These are phyloP conservation scores for Aspergillus coremiiformis DNA, from an alignment of 495 filamentous ascomycete genomes.

Conservation along the genomic window DNA sequence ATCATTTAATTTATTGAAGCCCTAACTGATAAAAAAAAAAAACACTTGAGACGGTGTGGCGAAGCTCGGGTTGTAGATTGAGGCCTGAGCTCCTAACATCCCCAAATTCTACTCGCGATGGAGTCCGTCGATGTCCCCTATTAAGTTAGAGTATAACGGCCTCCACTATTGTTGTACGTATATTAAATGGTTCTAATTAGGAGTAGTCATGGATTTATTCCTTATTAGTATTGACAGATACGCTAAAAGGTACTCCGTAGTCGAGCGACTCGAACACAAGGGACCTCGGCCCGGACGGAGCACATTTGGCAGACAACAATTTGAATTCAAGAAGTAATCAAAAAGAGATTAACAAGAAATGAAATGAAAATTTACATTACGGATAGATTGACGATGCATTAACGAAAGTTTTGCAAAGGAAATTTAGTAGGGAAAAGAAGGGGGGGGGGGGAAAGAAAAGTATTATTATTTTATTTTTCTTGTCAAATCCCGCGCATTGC, in stretches of 20 bases:
- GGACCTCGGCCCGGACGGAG: background rate
- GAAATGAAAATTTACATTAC: background rate
- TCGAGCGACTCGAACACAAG: background rate
- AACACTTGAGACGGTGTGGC: conserved; percentile 3
- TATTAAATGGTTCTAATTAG: background rate
- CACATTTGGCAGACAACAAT: background rate
- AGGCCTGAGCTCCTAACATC: conserved; percentile 11
- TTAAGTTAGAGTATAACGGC: conserved; percentile 3
- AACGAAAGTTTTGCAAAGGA: too few relatives aligned
- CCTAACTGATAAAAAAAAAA: background rate
- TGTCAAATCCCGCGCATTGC: too few relatives aligned
- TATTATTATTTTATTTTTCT: too few relatives aligned
- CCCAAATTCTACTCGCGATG: conserved; percentile 1
- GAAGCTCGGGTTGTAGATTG: conserved; percentile 5
- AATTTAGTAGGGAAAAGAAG: too few relatives aligned
- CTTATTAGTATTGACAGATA: background rate
- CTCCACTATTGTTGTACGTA: background rate
- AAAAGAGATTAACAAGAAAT: background rate
- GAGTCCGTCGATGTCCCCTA: background rate
- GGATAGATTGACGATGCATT: too few relatives aligned
- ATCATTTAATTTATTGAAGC: background rate
- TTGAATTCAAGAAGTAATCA: background rate
- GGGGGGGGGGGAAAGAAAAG: too few relatives aligned
- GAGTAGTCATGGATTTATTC: background rate
- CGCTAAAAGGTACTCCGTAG: background rate